These are phyloP conservation scores for Casuarina glauca DNA, from an alignment of 306 rosid genomes.

Conservation along the genomic window DNA sequence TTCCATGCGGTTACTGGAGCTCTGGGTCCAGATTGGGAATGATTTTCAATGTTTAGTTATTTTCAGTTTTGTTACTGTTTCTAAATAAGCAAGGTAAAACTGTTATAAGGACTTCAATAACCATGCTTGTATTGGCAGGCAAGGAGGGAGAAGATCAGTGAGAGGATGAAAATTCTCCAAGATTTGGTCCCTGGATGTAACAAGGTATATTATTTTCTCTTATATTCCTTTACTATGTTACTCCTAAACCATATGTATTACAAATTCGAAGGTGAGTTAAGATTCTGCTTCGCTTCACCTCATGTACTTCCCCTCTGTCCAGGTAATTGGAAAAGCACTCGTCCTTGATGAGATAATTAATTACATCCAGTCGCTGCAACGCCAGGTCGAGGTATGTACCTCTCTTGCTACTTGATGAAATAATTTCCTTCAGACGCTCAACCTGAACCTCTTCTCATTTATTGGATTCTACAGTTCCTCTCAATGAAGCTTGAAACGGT, in stretches of 20 bases:
- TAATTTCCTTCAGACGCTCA: background rate
- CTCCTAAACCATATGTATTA: background rate
- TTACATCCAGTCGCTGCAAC: constrained; percentile 86
- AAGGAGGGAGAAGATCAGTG: constrained; percentile 93
- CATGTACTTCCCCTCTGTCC: background rate
- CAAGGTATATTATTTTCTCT: constrained; percentile 53
- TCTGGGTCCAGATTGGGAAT: constrained; percentile 18
- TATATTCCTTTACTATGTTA: background rate
- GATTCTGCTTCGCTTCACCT: constrained; percentile 1
- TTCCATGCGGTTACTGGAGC: constrained; percentile 6
- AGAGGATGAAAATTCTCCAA: constrained; percentile 88
- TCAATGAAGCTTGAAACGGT: constrained; percentile 93
- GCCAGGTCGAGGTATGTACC: constrained; percentile 74
- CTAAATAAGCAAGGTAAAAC: background rate
- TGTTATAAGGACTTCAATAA: background rate
- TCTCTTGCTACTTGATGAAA: constrained; percentile 1
- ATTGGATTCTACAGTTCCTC: constrained; percentile 59
- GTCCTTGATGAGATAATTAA: constrained; percentile 94
- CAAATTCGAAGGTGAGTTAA: background rate
- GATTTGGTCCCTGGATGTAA: constrained; percentile 95
- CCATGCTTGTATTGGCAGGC: constrained; percentile 52
- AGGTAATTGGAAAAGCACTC: constrained; percentile 94
- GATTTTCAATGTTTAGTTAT: background rate
- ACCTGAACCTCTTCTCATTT: constrained; percentile 25
- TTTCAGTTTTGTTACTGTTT: background rate